Evolutionary conservation across 176 grass and related monocot species (phyloP), one percentile per base, ranked within the genome.

Genomic region (Phyllostachys edulis): DNA sequence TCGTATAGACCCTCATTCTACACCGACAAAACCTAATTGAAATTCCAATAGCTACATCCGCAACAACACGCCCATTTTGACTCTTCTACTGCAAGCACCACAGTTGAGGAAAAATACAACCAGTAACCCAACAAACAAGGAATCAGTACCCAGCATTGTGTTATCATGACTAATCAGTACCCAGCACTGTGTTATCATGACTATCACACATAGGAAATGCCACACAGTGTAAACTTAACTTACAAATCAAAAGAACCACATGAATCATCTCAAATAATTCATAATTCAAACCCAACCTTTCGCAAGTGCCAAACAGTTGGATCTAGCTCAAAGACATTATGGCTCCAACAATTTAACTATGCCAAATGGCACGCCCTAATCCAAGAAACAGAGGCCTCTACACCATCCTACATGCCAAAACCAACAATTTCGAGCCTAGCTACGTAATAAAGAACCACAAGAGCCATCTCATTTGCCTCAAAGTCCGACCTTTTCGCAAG

Each of bases 181-280:
- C 27, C 3, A 69, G 40, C 56, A 56, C 24, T 29, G 50, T 24
- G 69, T 24, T 36, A 42, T 49, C 29, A 51, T 16, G 34, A 75
- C 23, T 27, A 39, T 23, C 41, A 32, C 9, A 20, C 15, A 69
- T 71, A 23, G 16, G 52, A 68, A 82, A 67, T 34, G 54, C 9
- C 24, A 34, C 32, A 34, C 32, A 51, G 18, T 46, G 51, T 88
- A 36, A 79, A 6, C 44, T 41, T 73, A 24, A 75, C 24, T 74
- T 44, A 12, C 10, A 2, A 5, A 59, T 39, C 23, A 80, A 74
- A 61, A 83, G 23, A 49, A 76, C 14, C 34, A 55, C 11, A 83
- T 41, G 39, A 78, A 68, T 29, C n/a, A 57, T 66, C 8, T 27
- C 2, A 83, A 71, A 57, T 81, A 57, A 14, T 41, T 81, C 66